Evolutionary conservation across 1,284 basidiomycete genomes (phyloP).

Genomic region (Coniophora puteana): DNA sequence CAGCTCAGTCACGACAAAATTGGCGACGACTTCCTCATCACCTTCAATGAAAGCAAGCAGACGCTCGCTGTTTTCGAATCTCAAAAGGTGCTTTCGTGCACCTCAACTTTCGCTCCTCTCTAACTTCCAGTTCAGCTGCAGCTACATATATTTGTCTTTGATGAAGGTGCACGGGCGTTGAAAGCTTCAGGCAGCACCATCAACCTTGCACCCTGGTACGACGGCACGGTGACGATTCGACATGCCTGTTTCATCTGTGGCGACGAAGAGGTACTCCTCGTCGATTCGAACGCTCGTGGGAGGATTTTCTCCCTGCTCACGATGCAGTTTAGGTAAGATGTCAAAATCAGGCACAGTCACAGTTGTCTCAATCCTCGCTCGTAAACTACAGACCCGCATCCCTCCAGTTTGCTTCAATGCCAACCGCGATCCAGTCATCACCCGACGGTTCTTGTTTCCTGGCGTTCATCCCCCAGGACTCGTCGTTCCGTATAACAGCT

Average conservation of each 20-base stretch:
- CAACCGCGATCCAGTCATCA: conserved; percentile 34
- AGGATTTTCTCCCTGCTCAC: conserved; percentile 49
- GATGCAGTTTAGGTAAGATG: conserved; percentile 48
- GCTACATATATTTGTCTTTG: conserved; percentile 42
- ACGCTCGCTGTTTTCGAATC: conserved; percentile 40
- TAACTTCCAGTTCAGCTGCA: conserved; percentile 21
- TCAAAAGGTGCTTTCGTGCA: conserved; percentile 34
- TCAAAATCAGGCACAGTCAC: neutral
- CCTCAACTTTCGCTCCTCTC: neutral
- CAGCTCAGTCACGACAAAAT: conserved; percentile 40
- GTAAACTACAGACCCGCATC: conserved; percentile 40
- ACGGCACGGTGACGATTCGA: conserved; percentile 21
- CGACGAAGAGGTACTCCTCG: conserved; percentile 44
- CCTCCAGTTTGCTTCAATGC: conserved; percentile 29
- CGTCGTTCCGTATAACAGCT: too few species aligned
- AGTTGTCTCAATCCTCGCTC: neutral
- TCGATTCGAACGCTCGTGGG: conserved; percentile 37
- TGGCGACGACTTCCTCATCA: conserved; percentile 37
- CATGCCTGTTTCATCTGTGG: conserved; percentile 37
- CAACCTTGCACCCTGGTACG: conserved; percentile 43
- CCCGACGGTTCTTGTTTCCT: conserved; percentile 54
- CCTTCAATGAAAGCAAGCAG: conserved; percentile 48
- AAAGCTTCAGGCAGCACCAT: conserved; percentile 35
- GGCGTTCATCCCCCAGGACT: too few species aligned
- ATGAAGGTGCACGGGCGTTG: conserved; percentile 36